phyloP scores from a whole-genome alignment of 2,329 filamentous ascomycete genomes.

The Fusarium bulbicola region DNA sequence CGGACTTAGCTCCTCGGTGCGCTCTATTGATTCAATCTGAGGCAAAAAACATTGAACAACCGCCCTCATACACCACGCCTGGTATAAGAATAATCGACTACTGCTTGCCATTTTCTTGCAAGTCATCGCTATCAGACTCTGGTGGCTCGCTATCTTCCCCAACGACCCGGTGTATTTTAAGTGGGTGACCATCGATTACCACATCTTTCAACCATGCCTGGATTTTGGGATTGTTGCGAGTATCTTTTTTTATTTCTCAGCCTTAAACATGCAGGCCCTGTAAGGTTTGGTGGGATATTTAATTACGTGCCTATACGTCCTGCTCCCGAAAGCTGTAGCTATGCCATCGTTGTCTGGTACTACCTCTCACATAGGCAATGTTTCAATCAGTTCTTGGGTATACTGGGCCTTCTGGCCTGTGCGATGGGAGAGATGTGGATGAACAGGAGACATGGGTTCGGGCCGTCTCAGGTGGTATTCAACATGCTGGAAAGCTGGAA shows the following conservation, averaged over 20 bases:
- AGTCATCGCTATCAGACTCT: too few relatives aligned
- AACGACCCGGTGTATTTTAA: too few relatives aligned
- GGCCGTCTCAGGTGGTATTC: neutral
- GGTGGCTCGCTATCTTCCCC: too few relatives aligned
- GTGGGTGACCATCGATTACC: too few relatives aligned
- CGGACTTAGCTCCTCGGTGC: neutral
- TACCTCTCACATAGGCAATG: slow-evolving; percentile 5
- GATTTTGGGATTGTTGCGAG: neutral
- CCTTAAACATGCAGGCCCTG: neutral
- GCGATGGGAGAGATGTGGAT: neutral
- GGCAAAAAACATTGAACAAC: neutral
- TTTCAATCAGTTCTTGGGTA: neutral
- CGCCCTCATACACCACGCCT: too few relatives aligned
- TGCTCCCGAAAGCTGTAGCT: neutral
- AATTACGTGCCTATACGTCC: neutral
- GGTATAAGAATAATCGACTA: too few relatives aligned
- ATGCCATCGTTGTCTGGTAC: neutral
- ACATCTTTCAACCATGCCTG: neutral
- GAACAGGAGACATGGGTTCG: too few relatives aligned
- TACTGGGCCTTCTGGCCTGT: neutral
- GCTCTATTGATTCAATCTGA: neutral
- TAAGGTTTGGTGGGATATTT: neutral
- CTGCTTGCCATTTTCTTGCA: too few relatives aligned
- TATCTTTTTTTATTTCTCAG: neutral
- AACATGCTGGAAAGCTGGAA: neutral